Evolutionary conservation across 164 flowering plant species (phyloP).

Genomic region (Dillenia suffruticosa): DNA sequence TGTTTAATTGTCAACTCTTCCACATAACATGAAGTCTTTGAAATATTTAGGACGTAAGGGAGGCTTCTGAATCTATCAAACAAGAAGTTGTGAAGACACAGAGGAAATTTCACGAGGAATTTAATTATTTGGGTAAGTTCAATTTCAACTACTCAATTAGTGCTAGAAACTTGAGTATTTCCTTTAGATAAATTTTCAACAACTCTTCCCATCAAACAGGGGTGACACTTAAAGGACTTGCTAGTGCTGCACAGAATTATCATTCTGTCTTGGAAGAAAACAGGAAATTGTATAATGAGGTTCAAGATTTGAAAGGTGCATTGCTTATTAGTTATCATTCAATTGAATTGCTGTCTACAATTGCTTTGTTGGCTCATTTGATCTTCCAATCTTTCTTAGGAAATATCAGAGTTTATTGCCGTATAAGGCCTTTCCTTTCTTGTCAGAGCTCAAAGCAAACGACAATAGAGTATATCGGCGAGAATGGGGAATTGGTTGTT

Average conservation of each 20-base stretch:
- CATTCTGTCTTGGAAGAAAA: conserved; percentile 83
- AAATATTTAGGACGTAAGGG: conserved; percentile 52
- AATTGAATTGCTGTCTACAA: neutral
- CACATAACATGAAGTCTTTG: conserved; percentile 6
- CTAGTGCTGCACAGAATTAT: conserved; percentile 79
- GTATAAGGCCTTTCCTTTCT: conserved; percentile 85
- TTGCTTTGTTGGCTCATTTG: neutral
- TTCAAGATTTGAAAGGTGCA: conserved; percentile 95
- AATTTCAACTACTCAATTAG: neutral
- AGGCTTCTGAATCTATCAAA: conserved; percentile 52
- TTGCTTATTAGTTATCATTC: neutral
- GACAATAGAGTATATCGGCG: conserved; percentile 76
- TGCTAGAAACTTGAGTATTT: conserved; percentile 9
- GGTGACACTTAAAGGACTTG: conserved; percentile 56
- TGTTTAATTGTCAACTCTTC: conserved; percentile 1
- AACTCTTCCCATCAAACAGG: conserved; percentile 33
- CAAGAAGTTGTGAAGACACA: conserved; percentile 49
- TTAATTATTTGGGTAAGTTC: conserved; percentile 57
- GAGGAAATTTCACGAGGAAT: conserved; percentile 49
- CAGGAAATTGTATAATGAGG: conserved; percentile 84
- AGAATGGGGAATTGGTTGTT: conserved; percentile 82
- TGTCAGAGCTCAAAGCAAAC: conserved; percentile 74
- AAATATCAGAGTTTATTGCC: conserved; percentile 91
- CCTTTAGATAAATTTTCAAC: conserved; percentile 1
- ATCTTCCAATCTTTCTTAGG: conserved; percentile 38